phyloP scores from a whole-genome alignment of 495 filamentous ascomycete genomes.

The Talaromyces adpressus region DNA sequence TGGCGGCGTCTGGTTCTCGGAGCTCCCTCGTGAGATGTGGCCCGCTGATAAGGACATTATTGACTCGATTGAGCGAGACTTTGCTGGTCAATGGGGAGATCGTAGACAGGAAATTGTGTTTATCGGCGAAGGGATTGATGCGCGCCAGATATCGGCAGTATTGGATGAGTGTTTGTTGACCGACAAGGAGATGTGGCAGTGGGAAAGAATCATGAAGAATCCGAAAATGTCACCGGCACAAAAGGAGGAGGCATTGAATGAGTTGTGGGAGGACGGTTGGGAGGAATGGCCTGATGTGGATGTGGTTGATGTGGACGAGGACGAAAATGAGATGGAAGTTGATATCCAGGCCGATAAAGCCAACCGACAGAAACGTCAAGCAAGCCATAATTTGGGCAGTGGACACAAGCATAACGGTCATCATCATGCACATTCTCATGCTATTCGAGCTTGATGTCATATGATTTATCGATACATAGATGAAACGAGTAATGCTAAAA shows the following conservation, averaged over 20 bases:
- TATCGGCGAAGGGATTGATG: slow-evolving; percentile 48
- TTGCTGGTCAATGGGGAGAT: slow-evolving; percentile 49
- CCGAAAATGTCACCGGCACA: slow-evolving; percentile 20
- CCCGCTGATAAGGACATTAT: slow-evolving; percentile 35
- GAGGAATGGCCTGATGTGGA: slow-evolving; percentile 44
- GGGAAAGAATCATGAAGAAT: slow-evolving; percentile 43
- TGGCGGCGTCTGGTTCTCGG: slow-evolving; percentile 48
- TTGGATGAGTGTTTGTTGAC: slow-evolving; percentile 45
- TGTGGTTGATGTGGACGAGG: slow-evolving; percentile 31
- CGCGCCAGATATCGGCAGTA: slow-evolving; percentile 26
- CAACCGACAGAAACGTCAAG: slow-evolving; percentile 16
- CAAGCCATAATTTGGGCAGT: slow-evolving; percentile 23
- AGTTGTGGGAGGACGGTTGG: slow-evolving; percentile 49
- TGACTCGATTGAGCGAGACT: slow-evolving; percentile 36
- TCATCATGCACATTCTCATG: slow-evolving; percentile 27
- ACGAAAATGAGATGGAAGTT: slow-evolving; percentile 14
- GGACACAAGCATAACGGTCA: slow-evolving; percentile 33
- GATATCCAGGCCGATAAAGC: neutral
- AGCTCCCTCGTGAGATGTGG: slow-evolving; percentile 37
- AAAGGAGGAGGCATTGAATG: slow-evolving; percentile 30
- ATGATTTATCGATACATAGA: neutral
- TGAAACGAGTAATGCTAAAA: neutral
- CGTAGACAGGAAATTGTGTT: slow-evolving; percentile 54
- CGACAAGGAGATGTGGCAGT: slow-evolving; percentile 40
- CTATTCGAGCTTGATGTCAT: neutral